phyloP scores from a whole-genome alignment of 805 yeast genomes.

The Yarrowia sp. region DNA sequence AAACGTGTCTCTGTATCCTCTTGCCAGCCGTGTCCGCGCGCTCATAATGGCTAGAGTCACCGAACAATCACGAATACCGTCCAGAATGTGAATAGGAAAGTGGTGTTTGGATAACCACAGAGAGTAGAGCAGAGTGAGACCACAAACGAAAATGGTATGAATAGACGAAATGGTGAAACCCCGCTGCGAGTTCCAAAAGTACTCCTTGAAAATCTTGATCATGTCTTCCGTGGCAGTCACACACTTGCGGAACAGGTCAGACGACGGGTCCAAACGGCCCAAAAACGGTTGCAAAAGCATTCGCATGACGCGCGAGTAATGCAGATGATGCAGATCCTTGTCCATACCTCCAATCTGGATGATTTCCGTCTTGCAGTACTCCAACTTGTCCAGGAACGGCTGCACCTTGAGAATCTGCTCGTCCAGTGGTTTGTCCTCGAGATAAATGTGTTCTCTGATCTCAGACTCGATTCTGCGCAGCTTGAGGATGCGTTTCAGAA shows the following conservation, averaged over 20 bases:
- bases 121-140: conserved; percentile 63
- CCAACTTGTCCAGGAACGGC: conserved; percentile 51
- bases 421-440: conserved; percentile 34
- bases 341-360: conserved; percentile 38
- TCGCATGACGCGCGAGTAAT: conserved; percentile 44
- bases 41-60: conserved; percentile 62
- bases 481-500: conserved; percentile 46
- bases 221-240: conserved; percentile 71
- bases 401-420: conserved; percentile 51
- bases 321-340: conserved; percentile 14
- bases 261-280: conserved; percentile 59
- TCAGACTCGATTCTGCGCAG: conserved; percentile 58
- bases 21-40: conserved; percentile 59
- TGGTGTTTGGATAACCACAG: conserved; percentile 62
- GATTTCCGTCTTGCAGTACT: conserved; percentile 51
- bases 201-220: conserved; percentile 59
- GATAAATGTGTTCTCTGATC: conserved; percentile 51
- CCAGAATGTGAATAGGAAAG: conserved; percentile 44
- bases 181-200: conserved; percentile 57
- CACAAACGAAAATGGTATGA: conserved; percentile 66
- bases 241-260: conserved; percentile 58
- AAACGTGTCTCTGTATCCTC: conserved; percentile 62
- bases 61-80: conserved; percentile 64
- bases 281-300: conserved; percentile 61
- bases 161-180: conserved; percentile 67